phyloP scores from a whole-genome alignment of 148 eudicot genomes.

The Beta vulgaris region DNA sequence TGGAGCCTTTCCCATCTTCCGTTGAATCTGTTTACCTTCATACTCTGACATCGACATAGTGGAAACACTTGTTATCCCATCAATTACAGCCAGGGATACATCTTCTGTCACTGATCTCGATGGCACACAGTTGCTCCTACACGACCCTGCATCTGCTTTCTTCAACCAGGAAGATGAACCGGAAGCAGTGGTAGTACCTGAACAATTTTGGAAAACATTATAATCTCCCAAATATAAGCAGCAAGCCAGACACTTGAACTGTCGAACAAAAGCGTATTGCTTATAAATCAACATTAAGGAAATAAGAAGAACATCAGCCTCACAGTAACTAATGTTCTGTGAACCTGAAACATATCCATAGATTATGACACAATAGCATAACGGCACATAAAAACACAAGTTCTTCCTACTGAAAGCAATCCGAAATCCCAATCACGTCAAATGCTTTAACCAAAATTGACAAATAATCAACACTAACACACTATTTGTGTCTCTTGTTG shows the following conservation, averaged over 20 bases:
- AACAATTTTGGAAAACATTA: constrained; percentile 8
- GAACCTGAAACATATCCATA: not conserved
- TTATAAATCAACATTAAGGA: not conserved
- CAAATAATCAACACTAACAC: not conserved
- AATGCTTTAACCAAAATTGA: not conserved
- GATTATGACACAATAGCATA: not conserved
- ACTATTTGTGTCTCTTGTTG: not conserved
- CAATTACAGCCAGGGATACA: constrained; percentile 30
- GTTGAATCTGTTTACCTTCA: constrained; percentile 52
- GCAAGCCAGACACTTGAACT: not conserved
- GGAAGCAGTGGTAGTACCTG: constrained; percentile 30
- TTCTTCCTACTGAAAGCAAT: constrained; percentile 22
- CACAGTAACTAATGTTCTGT: not conserved
- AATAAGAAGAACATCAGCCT: not conserved
- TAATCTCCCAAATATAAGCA: constrained; percentile 1
- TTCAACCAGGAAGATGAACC: constrained; percentile 45
- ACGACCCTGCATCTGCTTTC: constrained; percentile 40
- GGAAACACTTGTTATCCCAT: constrained; percentile 35
- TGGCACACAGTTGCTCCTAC: constrained; percentile 30
- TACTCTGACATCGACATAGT: constrained; percentile 29
- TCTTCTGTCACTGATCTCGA: constrained; percentile 39
- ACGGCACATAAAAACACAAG: not conserved
- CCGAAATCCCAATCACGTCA: not conserved
- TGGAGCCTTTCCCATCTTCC: constrained; percentile 48
- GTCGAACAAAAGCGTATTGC: not conserved